Evolutionary conservation across 768 basidiomycete genomes (phyloP), one percentile per base, ranked within the genome.

Genomic region (Collybia nuda): DNA sequence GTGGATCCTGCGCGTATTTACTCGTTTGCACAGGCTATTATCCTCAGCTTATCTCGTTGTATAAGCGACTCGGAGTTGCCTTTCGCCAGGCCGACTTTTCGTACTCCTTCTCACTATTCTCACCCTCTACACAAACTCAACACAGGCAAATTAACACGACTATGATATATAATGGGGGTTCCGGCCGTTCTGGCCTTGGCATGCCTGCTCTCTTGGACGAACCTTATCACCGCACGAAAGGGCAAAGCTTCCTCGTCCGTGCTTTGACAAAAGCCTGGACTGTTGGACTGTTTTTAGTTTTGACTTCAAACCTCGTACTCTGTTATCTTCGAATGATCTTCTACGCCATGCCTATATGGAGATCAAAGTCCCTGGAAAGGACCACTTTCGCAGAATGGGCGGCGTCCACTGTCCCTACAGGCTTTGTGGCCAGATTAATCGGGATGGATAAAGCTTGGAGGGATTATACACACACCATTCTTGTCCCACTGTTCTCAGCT

Each of bases 401-500:
- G 6, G 55, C 64, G 22, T 56, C 63, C 12, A 73, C 71, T 1
- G 67, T 71, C 5, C 82, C 83, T 3, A 68, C 45, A 3, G 67
- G 70, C 24, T 41, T 62, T 9, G 11, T 84, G 0, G 71, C 75
- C 5, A 68, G 67, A 47, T 68, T 64, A 56, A 57, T 71, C 2
- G 78, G 79, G 5, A 58, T 82, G 47, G 85, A 88, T 53, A 45
- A 55, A 9, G 61, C 70, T 0, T 87, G 85, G 82, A 56, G 54
- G 12, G 65, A 67, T 9, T 88, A 88, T 62, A 70, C 79, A 11
- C 63, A 72, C 4, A 71, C 72, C 18, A 70, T 89, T 0, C 61
- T 90, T 39, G 58, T 84, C 0, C 86, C 87, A 0, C 61, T 90
- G 32, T 87, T 88, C 60, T 86, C 86, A 18, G 86, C 85, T 0